Base-by-base conservation (phyloP, 106 monocot species). In the Xerophyta viscosa region DNA sequence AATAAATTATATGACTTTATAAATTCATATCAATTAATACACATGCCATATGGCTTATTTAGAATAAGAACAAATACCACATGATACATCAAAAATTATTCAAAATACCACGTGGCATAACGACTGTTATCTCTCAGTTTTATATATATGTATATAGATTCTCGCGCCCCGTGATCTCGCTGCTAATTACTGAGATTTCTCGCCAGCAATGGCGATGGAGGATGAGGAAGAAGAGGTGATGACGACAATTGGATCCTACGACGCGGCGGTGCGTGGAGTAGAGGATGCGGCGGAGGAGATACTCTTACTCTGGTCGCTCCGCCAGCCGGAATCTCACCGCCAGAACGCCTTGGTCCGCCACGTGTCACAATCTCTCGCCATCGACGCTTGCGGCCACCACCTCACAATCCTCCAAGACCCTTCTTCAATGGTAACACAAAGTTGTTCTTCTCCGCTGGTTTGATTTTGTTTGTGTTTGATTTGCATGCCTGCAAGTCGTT, bases 341-440 rank as follows among this genome's bases (percentile, higher is more conserved):
- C 84, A 84, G 50, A 94, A 94, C 71, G 71, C 69, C 11, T 77
- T 94, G 55, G 88, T 94, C 68, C 69, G 68, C 22, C 94, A 94
- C 37, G 56, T 69, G 15, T 72, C 88, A 24, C 66, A 55, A 11
- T 52, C 72, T 24, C 72, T 88, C 56, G 57, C 66, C 46, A 42
- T 94, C 57, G 94, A 88, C 52, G 74, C 84, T 48, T 84, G 88
- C 67, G 75, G 80, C 37, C 84, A 75, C 55, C 67, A 61, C 58
- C 74, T 88, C 70, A 67, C 83, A 45, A 76, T 94, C 42, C 44
- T 80, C 63, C 94, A 94, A 42, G 66, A 81, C 36, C 94, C 88
- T 28, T 88, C 88, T 20, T 81, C 84, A 58, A 84, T 94, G 88
- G 80, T 78, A 56, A n/a, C n/a, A n/a, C n/a, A n/a, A n/a, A n/a